phyloP scores from a whole-genome alignment of 1,284 basidiomycete genomes.

The Sanguinoderma infundibulare region DNA sequence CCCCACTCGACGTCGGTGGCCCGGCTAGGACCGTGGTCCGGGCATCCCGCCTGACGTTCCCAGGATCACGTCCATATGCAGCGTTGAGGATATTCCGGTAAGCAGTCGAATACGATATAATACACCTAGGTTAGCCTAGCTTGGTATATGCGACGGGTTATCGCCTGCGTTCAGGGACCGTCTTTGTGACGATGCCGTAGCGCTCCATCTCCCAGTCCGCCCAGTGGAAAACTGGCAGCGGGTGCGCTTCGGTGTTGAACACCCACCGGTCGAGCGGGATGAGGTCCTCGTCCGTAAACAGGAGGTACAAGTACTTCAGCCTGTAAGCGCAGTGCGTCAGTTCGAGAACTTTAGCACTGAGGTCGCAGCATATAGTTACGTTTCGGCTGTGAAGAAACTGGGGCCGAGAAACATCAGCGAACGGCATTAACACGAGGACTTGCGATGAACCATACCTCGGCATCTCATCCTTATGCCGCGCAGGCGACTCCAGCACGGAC shows the following conservation, averaged over 20 bases:
- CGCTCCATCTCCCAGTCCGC: slow-evolving; percentile 38
- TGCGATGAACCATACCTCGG: slow-evolving; percentile 54
- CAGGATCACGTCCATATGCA: background rate
- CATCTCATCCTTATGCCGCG: slow-evolving; percentile 56
- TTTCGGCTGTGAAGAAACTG: slow-evolving; percentile 77
- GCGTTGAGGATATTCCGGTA: background rate
- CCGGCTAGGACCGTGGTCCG: background rate
- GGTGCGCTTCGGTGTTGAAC: slow-evolving; percentile 88
- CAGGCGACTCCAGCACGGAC: slow-evolving; percentile 47
- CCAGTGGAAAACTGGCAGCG: slow-evolving; percentile 78
- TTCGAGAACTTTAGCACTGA: too few species aligned
- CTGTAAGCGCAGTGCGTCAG: slow-evolving; percentile 36
- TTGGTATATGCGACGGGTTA: background rate
- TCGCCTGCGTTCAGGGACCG: too few species aligned
- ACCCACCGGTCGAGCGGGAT: slow-evolving; percentile 77
- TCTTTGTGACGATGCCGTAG: background rate
- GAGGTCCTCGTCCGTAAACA: slow-evolving; percentile 60
- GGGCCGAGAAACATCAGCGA: background rate
- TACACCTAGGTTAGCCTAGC: background rate
- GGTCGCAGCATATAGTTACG: slow-evolving; percentile 39
- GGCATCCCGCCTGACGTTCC: background rate
- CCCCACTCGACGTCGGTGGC: background rate
- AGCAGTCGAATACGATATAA: background rate
- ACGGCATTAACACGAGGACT: background rate
- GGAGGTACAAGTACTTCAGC: slow-evolving; percentile 70